Evolutionary conservation across 169 alveolate species (phyloP).

Genomic region (Plasmodium coatneyi): DNA sequence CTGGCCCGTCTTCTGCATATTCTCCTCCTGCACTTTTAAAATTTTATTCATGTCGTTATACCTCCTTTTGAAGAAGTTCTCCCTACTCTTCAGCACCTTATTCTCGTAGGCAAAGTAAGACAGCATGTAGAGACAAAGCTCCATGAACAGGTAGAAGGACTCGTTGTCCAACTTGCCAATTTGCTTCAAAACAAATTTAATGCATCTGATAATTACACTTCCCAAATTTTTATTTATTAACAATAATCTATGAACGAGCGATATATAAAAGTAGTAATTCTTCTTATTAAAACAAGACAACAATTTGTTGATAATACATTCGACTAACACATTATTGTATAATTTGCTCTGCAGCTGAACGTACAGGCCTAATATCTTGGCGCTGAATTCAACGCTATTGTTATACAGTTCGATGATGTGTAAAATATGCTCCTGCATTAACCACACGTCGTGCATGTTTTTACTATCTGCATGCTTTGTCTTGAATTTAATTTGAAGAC

Average conservation of each 20-base stretch:
- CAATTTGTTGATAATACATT: conserved; percentile 54
- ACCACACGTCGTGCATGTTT: conserved; percentile 71
- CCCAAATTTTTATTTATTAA: conserved; percentile 72
- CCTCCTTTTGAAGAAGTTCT: conserved; percentile 69
- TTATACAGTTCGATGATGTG: conserved; percentile 57
- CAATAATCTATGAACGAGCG: conserved; percentile 56
- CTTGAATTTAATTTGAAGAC: conserved; percentile 44
- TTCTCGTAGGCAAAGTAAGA: conserved; percentile 57
- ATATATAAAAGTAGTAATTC: conserved; percentile 62
- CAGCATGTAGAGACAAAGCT: conserved; percentile 44
- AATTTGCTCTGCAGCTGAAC: conserved; percentile 72
- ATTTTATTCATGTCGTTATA: conserved; percentile 70
- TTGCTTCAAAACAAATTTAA: conserved; percentile 56
- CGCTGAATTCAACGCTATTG: conserved; percentile 63
- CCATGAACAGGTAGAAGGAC: conserved; percentile 69
- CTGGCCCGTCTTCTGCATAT: not conserved
- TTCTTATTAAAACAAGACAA: conserved; percentile 43
- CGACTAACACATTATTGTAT: conserved; percentile 65
- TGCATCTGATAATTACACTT: conserved; percentile 63
- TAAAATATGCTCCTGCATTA: conserved; percentile 68
- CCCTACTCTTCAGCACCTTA: conserved; percentile 52
- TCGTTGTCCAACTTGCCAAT: conserved; percentile 68
- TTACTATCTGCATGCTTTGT: conserved; percentile 33
- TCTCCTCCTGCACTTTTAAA: conserved; percentile 27
- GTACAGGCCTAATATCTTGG: conserved; percentile 57